Conservation (phyloP, 805 yeast genomes). For the Yamadazyma nakazawae region DNA sequence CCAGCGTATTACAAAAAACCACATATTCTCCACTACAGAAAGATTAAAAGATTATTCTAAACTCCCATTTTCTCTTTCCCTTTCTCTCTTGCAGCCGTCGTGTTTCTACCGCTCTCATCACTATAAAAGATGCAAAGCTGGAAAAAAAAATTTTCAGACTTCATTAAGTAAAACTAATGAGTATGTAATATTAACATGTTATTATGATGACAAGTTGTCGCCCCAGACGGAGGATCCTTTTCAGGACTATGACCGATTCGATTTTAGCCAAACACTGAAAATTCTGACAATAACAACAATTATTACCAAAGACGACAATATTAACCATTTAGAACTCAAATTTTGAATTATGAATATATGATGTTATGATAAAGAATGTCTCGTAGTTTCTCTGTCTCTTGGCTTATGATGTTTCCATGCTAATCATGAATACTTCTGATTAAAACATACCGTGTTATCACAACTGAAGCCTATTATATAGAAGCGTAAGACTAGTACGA, state of each 20-base stretch:
- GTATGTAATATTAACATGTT: slow-evolving; percentile 11
- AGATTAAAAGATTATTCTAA: neutral
- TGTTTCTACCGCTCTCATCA: slow-evolving; percentile 1
- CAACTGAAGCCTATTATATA: slow-evolving; percentile 9
- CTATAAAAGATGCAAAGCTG: neutral
- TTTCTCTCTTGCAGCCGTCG: neutral
- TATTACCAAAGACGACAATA: slow-evolving; percentile 7
- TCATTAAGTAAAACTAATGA: neutral
- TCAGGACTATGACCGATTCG: slow-evolving; percentile 70
- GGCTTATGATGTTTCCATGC: slow-evolving; percentile 40
- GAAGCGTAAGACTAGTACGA: too few relatives aligned
- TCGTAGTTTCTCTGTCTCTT: neutral
- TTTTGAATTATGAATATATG: neutral
- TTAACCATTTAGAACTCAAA: slow-evolving; percentile 5
- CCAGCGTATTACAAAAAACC: too few relatives aligned
- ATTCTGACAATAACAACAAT: slow-evolving; percentile 41
- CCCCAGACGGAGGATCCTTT: slow-evolving; percentile 69
- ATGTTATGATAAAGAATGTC: neutral
- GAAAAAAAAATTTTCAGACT: slow-evolving; percentile 1
- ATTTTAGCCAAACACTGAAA: slow-evolving; percentile 64
- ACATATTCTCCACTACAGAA: neutral
- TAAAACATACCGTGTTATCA: slow-evolving; percentile 23
- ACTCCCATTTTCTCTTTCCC: too few relatives aligned
- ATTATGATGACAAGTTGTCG: slow-evolving; percentile 66
- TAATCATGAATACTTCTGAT: slow-evolving; percentile 53